These are phyloP conservation scores for Lachnellula arida DNA, from an alignment of 2,329 filamentous ascomycete species.

Conservation along the genomic window DNA sequence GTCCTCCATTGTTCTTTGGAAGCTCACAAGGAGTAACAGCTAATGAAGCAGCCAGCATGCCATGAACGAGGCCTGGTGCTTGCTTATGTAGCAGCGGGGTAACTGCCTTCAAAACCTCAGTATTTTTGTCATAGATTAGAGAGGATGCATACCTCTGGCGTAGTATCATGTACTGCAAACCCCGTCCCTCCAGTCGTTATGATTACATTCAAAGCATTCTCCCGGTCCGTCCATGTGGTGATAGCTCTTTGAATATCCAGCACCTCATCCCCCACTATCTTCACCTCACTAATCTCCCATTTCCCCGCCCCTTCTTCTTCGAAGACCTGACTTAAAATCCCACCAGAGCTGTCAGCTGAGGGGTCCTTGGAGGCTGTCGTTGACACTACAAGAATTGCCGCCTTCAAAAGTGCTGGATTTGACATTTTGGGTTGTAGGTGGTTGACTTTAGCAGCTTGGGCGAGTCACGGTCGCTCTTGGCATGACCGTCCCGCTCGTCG, in stretches of 20 bases:
- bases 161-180: constrained; percentile 79
- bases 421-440: constrained; percentile 33
- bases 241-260: constrained; percentile 71
- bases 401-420: constrained; percentile 48
- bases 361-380: constrained; percentile 82
- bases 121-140: not conserved
- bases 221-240: constrained; percentile 65
- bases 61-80: constrained; percentile 88
- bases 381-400: constrained; percentile 80
- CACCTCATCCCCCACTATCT: constrained; percentile 76
- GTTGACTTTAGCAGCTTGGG: not conserved
- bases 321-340: constrained; percentile 65
- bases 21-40: constrained; percentile 81
- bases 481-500: not conserved
- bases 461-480: not conserved
- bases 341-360: constrained; percentile 69
- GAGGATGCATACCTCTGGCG: constrained; percentile 66
- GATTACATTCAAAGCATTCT: constrained; percentile 65
- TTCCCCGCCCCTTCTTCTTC: constrained; percentile 57
- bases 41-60: constrained; percentile 83
- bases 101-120: constrained; percentile 57
- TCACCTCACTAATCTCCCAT: constrained; percentile 66
- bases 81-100: constrained; percentile 73
- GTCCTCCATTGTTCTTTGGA: not conserved
- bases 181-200: constrained; percentile 91